Percentiles rank a stretch among this genome's conserved stretches.
Conservation (phyloP, 2,329 filamentous ascomycete genomes). For the Paecilomyces variotii region DNA sequence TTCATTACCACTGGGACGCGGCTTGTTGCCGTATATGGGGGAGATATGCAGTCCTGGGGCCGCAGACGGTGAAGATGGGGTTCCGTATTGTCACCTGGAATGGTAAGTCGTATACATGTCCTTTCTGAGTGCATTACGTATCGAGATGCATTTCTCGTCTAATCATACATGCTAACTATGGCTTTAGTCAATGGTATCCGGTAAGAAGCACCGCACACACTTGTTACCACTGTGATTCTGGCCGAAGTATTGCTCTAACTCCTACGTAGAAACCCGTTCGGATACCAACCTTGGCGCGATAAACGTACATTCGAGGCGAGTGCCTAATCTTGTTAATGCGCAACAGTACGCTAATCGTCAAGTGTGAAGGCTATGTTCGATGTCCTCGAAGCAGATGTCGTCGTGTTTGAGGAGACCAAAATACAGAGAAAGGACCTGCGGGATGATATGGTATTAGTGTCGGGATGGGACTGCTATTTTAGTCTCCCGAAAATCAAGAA, state of each 20-base stretch:
- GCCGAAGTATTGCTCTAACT: background rate
- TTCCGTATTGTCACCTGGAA: conserved; percentile 84
- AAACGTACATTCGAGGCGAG: conserved; percentile 60
- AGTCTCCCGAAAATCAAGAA: conserved; percentile 91
- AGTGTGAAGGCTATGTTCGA: conserved; percentile 75
- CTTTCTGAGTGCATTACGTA: background rate
- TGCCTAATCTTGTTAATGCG: background rate
- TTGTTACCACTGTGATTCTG: background rate
- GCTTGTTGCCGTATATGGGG: conserved; percentile 3
- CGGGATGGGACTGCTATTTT: conserved; percentile 95
- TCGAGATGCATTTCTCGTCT: background rate
- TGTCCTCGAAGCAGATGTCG: conserved; percentile 81
- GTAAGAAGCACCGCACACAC: conserved; percentile 30
- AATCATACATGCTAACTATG: background rate
- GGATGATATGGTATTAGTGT: conserved; percentile 92
- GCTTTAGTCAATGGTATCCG: conserved; percentile 68
- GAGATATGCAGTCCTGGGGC: conserved; percentile 9
- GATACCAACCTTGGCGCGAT: conserved; percentile 75
- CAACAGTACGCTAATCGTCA: background rate
- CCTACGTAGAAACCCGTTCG: conserved; percentile 63
- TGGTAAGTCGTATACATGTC: conserved; percentile 43
- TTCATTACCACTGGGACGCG: background rate
- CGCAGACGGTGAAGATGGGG: conserved; percentile 46
- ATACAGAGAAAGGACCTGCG: conserved; percentile 86
- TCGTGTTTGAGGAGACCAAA: conserved; percentile 93